Percentiles rank a stretch among this genome's conserved stretches.
Conservation (phyloP, 257 asterid genomes). For the Lithospermum erythrorhizon region DNA sequence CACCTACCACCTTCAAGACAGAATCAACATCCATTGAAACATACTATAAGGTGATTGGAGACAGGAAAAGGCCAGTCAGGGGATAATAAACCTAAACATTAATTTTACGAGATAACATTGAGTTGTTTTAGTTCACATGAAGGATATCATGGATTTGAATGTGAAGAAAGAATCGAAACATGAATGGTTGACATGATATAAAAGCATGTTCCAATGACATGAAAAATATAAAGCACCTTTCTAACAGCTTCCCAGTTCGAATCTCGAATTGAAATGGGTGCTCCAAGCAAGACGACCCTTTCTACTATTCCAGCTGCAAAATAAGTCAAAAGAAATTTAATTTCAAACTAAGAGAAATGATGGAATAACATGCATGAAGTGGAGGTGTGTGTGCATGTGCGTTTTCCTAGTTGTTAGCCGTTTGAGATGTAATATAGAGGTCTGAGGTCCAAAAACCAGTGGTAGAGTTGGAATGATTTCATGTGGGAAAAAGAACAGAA, state of each 20-base stretch:
- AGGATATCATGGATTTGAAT: neutral
- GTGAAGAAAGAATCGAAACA: neutral
- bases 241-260: slow-evolving; percentile 86
- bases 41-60: neutral
- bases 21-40: neutral
- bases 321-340: slow-evolving; percentile 9
- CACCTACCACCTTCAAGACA: slow-evolving; percentile 68
- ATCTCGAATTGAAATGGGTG: slow-evolving; percentile 84
- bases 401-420: no score
- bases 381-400: no score
- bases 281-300: slow-evolving; percentile 89
- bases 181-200: slow-evolving; percentile 3
- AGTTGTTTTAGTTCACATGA: neutral
- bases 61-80: neutral
- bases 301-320: slow-evolving; percentile 72
- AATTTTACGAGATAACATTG: neutral
- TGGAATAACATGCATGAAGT: no score
- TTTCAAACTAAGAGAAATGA: no score
- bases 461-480: neutral
- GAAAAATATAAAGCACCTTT: slow-evolving; percentile 36
- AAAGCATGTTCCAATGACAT: neutral
- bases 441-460: neutral
- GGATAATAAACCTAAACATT: no score
- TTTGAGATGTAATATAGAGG: neutral
- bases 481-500: neutral